Evolutionary conservation across 257 asterid species (phyloP).

Genomic region (Fraxinus cuspidata): DNA sequence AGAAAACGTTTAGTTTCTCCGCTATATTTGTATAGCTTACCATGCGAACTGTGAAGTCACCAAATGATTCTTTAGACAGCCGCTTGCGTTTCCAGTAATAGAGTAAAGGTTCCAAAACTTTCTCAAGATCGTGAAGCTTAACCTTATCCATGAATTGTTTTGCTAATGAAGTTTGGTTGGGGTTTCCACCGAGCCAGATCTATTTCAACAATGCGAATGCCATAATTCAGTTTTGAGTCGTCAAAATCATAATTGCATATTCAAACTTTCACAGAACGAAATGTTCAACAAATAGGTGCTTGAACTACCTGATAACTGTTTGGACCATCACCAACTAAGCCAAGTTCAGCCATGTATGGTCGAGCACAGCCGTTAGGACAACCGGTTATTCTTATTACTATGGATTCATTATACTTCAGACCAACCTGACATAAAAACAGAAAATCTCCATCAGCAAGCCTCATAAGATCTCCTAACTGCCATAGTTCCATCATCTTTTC

Average conservation of each 20-base stretch:
- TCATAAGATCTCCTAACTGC: constrained; percentile 9
- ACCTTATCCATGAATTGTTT: constrained; percentile 76
- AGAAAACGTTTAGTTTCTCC: neutral
- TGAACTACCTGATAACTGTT: constrained; percentile 83
- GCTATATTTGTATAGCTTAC: constrained; percentile 37
- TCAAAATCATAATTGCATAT: neutral
- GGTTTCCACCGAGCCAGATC: constrained; percentile 98
- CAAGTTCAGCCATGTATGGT: constrained; percentile 99
- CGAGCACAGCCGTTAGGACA: constrained; percentile 99
- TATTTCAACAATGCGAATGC: constrained; percentile 23
- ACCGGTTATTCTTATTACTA: constrained; percentile 89
- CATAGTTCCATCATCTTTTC: constrained; percentile 4
- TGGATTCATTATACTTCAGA: constrained; percentile 77
- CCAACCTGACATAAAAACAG: constrained; percentile 68
- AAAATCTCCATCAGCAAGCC: constrained; percentile 10
- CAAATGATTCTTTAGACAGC: constrained; percentile 76
- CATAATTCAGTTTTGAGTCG: neutral
- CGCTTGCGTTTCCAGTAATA: constrained; percentile 88
- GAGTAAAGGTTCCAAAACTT: constrained; percentile 86
- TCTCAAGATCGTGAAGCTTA: constrained; percentile 87
- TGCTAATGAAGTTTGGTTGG: constrained; percentile 82
- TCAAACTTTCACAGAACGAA: neutral
- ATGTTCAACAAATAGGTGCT: neutral
- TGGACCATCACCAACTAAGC: constrained; percentile 95
- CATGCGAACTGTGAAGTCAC: constrained; percentile 81